Evolutionary conservation across 495 filamentous ascomycete species (phyloP).

Genomic region (Neurospora sp.): DNA sequence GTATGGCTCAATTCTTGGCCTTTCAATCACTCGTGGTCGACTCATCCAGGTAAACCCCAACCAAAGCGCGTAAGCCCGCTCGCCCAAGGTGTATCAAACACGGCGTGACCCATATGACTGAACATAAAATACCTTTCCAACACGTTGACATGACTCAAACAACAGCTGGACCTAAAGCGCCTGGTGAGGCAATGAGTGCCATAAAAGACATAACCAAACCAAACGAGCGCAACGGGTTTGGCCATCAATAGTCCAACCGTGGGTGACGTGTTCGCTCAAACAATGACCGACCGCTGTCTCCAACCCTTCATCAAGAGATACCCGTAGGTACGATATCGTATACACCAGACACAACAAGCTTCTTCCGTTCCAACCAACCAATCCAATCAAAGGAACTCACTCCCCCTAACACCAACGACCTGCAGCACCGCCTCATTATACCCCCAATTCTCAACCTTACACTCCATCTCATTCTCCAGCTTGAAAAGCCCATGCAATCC

Average conservation of each 20-base stretch:
- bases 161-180: too few relatives aligned
- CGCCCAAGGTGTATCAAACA: not conserved
- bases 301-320: too few relatives aligned
- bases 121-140: not conserved
- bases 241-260: too few relatives aligned
- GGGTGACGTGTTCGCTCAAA: too few relatives aligned
- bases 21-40: not conserved
- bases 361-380: too few relatives aligned
- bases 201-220: too few relatives aligned
- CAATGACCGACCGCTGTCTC: too few relatives aligned
- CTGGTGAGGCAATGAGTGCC: too few relatives aligned
- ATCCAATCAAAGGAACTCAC: not conserved
- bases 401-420: not conserved
- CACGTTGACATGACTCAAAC: not conserved
- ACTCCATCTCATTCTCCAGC: not conserved
- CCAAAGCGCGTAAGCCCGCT: not conserved
- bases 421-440: not conserved
- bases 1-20: not conserved
- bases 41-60: not conserved
- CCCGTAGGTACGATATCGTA: too few relatives aligned
- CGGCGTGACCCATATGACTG: not conserved
- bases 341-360: too few relatives aligned
- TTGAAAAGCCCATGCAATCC: not conserved
- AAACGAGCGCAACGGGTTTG: too few relatives aligned
- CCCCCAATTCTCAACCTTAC: not conserved